phyloP scores from a whole-genome alignment of 192 early-diverging fungal species.

The Coemansia sp. region DNA sequence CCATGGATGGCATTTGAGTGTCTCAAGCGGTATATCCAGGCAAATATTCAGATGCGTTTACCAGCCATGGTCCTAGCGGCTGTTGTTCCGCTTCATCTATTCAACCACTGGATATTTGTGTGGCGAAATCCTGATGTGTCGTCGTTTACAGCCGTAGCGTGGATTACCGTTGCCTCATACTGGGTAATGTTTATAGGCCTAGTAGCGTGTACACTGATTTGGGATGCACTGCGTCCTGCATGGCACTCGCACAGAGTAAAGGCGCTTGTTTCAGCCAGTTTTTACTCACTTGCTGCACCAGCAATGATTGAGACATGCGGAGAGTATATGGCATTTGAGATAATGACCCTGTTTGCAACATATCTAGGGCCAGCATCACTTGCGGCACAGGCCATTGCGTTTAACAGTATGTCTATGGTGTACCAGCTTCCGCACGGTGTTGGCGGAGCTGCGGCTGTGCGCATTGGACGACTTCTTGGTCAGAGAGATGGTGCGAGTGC shows the following conservation, averaged over 20 bases:
- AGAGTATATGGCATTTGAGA: constrained; percentile 60
- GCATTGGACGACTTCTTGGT: constrained; percentile 55
- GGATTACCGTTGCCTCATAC: constrained; percentile 76
- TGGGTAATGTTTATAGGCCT: constrained; percentile 70
- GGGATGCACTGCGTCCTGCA: constrained; percentile 55
- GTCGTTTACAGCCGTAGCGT: constrained; percentile 77
- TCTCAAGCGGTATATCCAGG: constrained; percentile 81
- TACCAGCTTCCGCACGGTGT: constrained; percentile 58
- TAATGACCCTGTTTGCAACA: constrained; percentile 53
- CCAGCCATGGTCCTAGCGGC: constrained; percentile 34
- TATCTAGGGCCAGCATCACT: constrained; percentile 54
- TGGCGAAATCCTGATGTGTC: constrained; percentile 60
- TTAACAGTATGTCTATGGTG: constrained; percentile 55
- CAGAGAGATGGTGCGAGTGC: constrained; percentile 48
- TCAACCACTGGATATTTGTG: constrained; percentile 80
- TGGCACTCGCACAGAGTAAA: constrained; percentile 62
- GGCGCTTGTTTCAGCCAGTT: constrained; percentile 22
- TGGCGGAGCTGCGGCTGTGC: constrained; percentile 54
- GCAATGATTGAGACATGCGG: constrained; percentile 71
- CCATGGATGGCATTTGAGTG: constrained; percentile 84
- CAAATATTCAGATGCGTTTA: constrained; percentile 81
- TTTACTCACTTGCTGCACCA: constrained; percentile 65
- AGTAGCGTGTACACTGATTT: constrained; percentile 58
- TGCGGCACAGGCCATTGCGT: constrained; percentile 58
- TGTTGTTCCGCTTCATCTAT: constrained; percentile 41